Base-by-base conservation (phyloP, 2,329 filamentous ascomycete species). In the Rutstroemia sp. region DNA sequence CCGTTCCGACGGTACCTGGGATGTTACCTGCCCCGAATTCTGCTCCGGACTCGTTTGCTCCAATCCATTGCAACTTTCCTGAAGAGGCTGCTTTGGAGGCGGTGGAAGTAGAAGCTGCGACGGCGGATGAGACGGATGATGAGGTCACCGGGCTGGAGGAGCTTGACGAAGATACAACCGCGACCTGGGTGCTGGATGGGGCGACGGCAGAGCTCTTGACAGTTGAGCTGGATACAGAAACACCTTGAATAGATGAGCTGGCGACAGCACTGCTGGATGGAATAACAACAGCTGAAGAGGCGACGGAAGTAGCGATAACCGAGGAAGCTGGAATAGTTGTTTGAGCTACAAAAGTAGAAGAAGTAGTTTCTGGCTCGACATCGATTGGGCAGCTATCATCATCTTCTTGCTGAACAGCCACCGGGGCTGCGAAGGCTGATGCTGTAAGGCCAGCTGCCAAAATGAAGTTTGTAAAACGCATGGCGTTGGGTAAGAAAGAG, bases 21-120 rank as follows among this genome's bases (percentile, higher is more conserved):
- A 84, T 71, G 52, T 73, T 76, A 23, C 66, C 71, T 58, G 79
- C 74, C 42, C 82, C 82, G 58, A 86, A 86, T 62, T 87, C 84
- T 44, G 82, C 81, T 12, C 82, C 82, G 19, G 80, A 78, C 66
- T 84, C 67, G 50, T 66, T 67, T 44, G 64, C 65, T 48, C 62
- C 62, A 38, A 62, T 50, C 30, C 47, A 63, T 51, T 58, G 45
- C 21, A 63, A 59, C 30, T 54, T 62, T 45, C 61, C 59, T 12
- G 52, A 45, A 25, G 37, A 5, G 19, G 46, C 12, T 10, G 19
- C 8, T 21, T 34, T 7, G 3, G 53, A 34, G 21, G 23, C 6
- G 19, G 50, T 14, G 4, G 25, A 41, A 18, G 7, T 4, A 27
- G 18, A n/a, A 23, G 44, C 34, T 10, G 37, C 42, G 8, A 27